Conservation (phyloP, 2,329 filamentous ascomycete species). For the Aspergillus quadricinctus region DNA sequence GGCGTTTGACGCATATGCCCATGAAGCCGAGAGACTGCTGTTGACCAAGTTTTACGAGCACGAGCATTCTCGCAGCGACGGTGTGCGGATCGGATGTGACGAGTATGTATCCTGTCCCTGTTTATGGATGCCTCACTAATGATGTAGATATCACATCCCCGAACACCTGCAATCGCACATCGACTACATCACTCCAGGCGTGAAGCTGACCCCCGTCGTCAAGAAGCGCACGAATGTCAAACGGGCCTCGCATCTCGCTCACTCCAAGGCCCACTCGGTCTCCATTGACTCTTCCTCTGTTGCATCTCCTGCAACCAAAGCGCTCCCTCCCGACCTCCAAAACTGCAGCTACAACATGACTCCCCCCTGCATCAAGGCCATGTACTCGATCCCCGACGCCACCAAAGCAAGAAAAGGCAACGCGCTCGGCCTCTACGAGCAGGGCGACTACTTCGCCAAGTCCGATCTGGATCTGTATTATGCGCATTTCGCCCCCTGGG, state of each 20-base stretch:
- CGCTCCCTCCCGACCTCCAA: constrained; percentile 26
- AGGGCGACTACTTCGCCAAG: constrained; percentile 50
- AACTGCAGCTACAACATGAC: constrained; percentile 54
- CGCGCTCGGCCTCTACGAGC: constrained; percentile 52
- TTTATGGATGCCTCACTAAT: not conserved
- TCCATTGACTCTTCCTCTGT: not conserved
- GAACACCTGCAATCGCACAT: constrained; percentile 45
- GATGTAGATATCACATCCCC: constrained; percentile 46
- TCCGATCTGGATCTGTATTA: constrained; percentile 49
- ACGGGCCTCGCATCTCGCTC: constrained; percentile 15
- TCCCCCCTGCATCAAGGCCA: constrained; percentile 51
- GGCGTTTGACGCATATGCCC: constrained; percentile 51
- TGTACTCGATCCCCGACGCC: constrained; percentile 45
- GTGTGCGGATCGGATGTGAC: constrained; percentile 32
- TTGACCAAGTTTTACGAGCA: constrained; percentile 52
- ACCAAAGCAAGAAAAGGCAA: constrained; percentile 42
- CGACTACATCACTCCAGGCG: constrained; percentile 55
- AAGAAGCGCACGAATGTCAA: constrained; percentile 22
- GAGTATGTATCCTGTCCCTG: constrained; percentile 25
- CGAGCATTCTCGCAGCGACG: constrained; percentile 32
- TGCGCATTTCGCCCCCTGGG: constrained; percentile 39
- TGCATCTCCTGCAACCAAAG: constrained; percentile 2
- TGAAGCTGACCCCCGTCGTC: constrained; percentile 43
- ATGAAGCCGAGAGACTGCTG: constrained; percentile 52
- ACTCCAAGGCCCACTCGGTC: constrained; percentile 6